These are phyloP conservation scores for Teratosphaeria zuluensis DNA, from an alignment of 2,329 filamentous ascomycete species.

Conservation along the genomic window DNA sequence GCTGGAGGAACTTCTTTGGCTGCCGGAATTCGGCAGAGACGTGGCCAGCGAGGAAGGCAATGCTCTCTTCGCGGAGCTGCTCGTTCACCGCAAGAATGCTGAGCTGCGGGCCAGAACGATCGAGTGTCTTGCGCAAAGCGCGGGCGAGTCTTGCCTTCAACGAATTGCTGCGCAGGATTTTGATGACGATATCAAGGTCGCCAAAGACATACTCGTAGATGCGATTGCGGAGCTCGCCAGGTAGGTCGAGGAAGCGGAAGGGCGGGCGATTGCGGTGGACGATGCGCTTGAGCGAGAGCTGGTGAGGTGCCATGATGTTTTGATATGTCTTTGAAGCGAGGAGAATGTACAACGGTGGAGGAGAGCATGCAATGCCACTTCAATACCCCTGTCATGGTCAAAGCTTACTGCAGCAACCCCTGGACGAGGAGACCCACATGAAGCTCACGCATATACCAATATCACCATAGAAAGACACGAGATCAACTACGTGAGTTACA, in stretches of 20 bases:
- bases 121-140: neutral
- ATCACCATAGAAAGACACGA: too few species aligned
- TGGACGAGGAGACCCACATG: neutral
- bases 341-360: too few species aligned
- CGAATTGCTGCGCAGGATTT: neutral
- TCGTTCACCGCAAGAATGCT: neutral
- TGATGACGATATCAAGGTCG: neutral
- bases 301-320: neutral
- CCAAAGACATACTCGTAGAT: neutral
- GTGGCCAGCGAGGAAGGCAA: neutral
- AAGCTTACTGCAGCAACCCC: neutral
- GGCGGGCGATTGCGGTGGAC: neutral
- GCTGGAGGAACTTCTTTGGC: neutral
- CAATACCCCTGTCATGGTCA: neutral
- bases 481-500: too few species aligned
- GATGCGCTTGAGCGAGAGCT: neutral
- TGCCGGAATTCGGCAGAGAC: neutral
- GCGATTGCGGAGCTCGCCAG: neutral
- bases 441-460: neutral
- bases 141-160: neutral
- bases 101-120: neutral
- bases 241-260: neutral
- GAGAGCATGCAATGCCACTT: neutral
- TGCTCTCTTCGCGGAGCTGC: neutral
- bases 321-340: neutral